phyloP scores from a whole-genome alignment of 345 rosid species.

The Eucalyptus cloeziana region DNA sequence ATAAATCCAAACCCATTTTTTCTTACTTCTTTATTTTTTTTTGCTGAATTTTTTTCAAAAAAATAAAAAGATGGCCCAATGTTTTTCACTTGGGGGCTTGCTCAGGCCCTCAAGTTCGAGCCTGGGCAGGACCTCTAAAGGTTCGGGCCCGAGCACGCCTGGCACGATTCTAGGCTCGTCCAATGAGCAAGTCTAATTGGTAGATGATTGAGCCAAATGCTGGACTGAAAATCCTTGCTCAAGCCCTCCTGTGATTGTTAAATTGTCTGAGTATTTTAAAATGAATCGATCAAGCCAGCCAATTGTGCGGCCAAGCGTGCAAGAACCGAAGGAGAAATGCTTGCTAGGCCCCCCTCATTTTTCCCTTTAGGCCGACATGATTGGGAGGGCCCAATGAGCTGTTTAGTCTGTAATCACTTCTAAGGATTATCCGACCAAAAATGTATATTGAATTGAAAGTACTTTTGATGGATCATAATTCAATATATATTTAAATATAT shows the following conservation, averaged over 20 bases:
- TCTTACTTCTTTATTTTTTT: background rate
- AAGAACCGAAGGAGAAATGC: background rate
- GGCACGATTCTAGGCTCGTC: background rate
- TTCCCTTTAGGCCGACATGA: fast-evolving
- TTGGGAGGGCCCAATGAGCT: background rate
- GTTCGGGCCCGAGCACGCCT: background rate
- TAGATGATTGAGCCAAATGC: background rate
- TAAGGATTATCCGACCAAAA: background rate
- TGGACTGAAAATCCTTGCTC: background rate
- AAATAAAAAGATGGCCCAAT: background rate
- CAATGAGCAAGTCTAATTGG: background rate
- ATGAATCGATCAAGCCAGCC: background rate
- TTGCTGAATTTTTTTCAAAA: background rate
- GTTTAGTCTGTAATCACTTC: fast-evolving
- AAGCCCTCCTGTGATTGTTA: background rate
- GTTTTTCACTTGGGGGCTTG: background rate
- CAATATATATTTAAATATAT: background rate
- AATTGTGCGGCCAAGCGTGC: background rate
- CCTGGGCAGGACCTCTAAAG: background rate
- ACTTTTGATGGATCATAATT: background rate
- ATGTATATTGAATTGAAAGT: background rate
- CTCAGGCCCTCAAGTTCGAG: background rate
- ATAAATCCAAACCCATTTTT: background rate
- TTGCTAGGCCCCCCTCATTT: background rate
- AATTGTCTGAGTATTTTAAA: too few species aligned